Percentiles rank a stretch among this genome's conserved stretches.
Conservation (phyloP, 2,329 filamentous ascomycete species). For the Neofusicoccum parvum region DNA sequence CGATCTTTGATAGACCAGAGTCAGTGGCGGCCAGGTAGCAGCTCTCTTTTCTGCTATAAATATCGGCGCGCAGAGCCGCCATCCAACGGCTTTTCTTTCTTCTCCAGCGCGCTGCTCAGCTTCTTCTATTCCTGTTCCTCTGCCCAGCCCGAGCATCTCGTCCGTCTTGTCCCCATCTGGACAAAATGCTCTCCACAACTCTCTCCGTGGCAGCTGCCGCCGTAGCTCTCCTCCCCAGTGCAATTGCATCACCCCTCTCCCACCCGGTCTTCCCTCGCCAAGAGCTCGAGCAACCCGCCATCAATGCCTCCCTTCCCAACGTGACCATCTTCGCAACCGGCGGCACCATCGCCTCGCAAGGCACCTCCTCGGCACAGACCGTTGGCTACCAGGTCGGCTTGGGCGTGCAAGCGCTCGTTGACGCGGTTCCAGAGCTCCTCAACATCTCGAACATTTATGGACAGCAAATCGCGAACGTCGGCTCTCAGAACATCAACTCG, state of each 20-base stretch:
- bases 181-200: constrained; percentile 6
- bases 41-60: neutral
- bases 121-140: neutral
- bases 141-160: neutral
- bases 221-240: neutral
- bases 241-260: neutral
- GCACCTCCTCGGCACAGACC: constrained; percentile 53
- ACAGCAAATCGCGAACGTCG: constrained; percentile 45
- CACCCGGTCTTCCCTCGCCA: neutral
- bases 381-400: constrained; percentile 58
- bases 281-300: constrained; percentile 28
- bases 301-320: constrained; percentile 55
- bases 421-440: constrained; percentile 57
- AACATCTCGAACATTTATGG: constrained; percentile 59
- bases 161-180: neutral
- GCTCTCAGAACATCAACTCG: constrained; percentile 46
- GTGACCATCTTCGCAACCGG: constrained; percentile 61
- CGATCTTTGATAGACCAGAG: neutral
- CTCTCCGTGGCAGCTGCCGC: neutral
- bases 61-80: neutral
- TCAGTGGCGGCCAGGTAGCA: neutral
- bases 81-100: neutral
- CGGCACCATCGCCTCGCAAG: constrained; percentile 61
- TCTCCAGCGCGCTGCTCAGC: neutral
- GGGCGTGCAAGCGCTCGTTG: constrained; percentile 54